Evolutionary conservation across 2,329 filamentous ascomycete species (phyloP).

Genomic region (Claviceps humidiphila): DNA sequence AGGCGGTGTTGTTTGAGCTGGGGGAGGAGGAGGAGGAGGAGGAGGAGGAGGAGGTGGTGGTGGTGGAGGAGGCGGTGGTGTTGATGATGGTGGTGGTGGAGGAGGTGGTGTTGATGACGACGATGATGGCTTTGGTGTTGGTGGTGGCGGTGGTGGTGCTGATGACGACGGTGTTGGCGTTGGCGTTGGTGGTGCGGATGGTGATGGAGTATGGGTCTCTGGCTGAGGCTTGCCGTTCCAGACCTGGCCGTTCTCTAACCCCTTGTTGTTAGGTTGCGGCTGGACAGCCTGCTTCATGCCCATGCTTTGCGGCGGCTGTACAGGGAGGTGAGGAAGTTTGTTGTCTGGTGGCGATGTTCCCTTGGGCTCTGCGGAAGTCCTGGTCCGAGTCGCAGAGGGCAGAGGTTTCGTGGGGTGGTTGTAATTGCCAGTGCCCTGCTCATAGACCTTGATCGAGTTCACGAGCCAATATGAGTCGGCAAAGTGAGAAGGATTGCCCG

Average conservation of each 20-base stretch:
- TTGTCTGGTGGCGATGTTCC: not conserved
- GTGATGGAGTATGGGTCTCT: not conserved
- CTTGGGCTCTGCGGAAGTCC: not conserved
- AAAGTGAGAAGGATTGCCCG: constrained; percentile 57
- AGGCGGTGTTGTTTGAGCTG: not conserved
- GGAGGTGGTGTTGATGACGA: too few species aligned
- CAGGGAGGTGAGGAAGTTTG: not conserved
- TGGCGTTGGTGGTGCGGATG: not conserved
- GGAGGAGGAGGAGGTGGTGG: not conserved
- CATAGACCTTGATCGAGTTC: constrained; percentile 55
- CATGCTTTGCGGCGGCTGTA: not conserved
- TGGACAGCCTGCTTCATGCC: too few species aligned
- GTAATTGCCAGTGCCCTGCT: constrained; percentile 6
- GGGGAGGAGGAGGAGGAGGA: not conserved
- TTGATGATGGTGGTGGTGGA: not conserved
- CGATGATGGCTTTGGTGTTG: not conserved
- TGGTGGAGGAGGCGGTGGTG: not conserved
- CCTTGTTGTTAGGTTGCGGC: not conserved
- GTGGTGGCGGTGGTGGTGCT: not conserved
- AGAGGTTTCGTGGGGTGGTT: not conserved
- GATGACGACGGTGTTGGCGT: not conserved
- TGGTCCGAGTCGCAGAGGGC: not conserved
- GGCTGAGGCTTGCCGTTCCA: constrained; percentile 1
- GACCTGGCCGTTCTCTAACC: not conserved
- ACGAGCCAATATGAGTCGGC: constrained; percentile 64